Conservation (phyloP, 176 grass and related monocot genomes). For the Oryza longistaminata region DNA sequence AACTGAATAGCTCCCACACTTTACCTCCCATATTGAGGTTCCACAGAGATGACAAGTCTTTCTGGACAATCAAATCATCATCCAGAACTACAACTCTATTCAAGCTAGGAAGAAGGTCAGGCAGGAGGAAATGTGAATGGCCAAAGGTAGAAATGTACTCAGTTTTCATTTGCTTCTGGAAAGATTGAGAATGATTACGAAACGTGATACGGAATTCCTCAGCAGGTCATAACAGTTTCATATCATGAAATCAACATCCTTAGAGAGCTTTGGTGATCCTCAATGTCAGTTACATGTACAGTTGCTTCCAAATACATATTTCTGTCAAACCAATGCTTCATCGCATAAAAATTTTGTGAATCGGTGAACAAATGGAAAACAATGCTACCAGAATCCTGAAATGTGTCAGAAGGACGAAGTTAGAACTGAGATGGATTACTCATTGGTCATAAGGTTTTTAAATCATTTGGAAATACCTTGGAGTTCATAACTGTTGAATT, state of each 20-base stretch:
- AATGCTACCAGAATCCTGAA: slow-evolving; percentile 60
- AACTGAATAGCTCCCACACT: slow-evolving; percentile 61
- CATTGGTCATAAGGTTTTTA: not conserved
- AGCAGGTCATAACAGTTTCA: slow-evolving; percentile 53
- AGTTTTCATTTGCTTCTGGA: slow-evolving; percentile 52
- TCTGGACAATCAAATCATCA: slow-evolving; percentile 89
- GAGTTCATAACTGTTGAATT: slow-evolving; percentile 75
- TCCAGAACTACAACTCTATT: slow-evolving; percentile 68
- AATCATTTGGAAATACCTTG: slow-evolving; percentile 49
- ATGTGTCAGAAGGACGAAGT: slow-evolving; percentile 22
- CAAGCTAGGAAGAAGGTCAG: slow-evolving; percentile 75
- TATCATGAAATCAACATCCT: slow-evolving; percentile 23
- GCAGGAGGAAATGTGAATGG: slow-evolving; percentile 79
- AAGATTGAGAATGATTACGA: slow-evolving; percentile 42
- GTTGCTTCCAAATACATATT: slow-evolving; percentile 65
- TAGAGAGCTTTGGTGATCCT: slow-evolving; percentile 42
- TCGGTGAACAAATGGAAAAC: slow-evolving; percentile 83
- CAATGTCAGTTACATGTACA: slow-evolving; percentile 67
- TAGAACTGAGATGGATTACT: slow-evolving; percentile 13
- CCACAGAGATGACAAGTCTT: slow-evolving; percentile 73
- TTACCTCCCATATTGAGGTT: slow-evolving; percentile 67
- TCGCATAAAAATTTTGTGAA: slow-evolving; percentile 67
- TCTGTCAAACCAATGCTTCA: slow-evolving; percentile 82
- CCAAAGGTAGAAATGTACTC: slow-evolving; percentile 84
- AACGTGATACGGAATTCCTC: slow-evolving; percentile 76